Evolutionary conservation across 371 early-diverging fungal genomes (phyloP).

Genomic region (Mortierella sp.): DNA sequence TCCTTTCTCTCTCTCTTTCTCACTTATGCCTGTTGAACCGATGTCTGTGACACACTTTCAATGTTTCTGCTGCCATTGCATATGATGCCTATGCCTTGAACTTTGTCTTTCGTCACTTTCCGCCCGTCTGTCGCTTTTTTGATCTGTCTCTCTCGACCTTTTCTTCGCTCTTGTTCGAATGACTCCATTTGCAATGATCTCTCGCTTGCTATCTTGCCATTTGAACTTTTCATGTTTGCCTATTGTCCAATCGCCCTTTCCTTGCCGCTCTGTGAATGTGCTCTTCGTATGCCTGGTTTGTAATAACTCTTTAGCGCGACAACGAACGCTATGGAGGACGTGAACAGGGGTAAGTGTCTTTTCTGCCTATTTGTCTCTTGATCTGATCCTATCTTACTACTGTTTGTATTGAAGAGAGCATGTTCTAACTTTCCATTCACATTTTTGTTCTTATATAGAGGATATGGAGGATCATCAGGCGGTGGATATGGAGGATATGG

Average conservation of each 20-base stretch:
- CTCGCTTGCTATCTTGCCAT: not conserved
- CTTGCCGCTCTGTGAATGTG: slow-evolving; percentile 15
- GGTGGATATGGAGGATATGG: slow-evolving; percentile 60
- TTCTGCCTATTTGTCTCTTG: not conserved
- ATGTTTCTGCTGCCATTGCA: slow-evolving; percentile 2
- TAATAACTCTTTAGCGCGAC: slow-evolving; percentile 43
- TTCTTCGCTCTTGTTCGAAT: not conserved
- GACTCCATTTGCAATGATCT: not conserved
- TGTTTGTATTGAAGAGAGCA: not conserved
- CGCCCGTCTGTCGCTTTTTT: slow-evolving; percentile 13
- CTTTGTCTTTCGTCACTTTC: slow-evolving; percentile 3
- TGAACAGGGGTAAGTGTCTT: slow-evolving; percentile 47
- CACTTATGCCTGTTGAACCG: slow-evolving; percentile 14
- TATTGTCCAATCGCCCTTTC: not conserved
- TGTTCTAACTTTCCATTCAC: not conserved
- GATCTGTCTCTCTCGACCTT: not conserved
- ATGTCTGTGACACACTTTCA: slow-evolving; percentile 19
- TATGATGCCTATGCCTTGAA: slow-evolving; percentile 3
- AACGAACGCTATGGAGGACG: slow-evolving; percentile 55
- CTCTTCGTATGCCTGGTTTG: slow-evolving; percentile 19
- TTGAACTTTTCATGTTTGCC: slow-evolving; percentile 3
- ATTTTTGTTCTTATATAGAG: not conserved
- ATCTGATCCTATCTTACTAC: slow-evolving; percentile 1
- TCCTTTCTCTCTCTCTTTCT: slow-evolving; percentile 19
- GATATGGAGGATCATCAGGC: slow-evolving; percentile 6